phyloP scores from a whole-genome alignment of 352 stramenopile species.

The Phytophthora uliginosa region DNA sequence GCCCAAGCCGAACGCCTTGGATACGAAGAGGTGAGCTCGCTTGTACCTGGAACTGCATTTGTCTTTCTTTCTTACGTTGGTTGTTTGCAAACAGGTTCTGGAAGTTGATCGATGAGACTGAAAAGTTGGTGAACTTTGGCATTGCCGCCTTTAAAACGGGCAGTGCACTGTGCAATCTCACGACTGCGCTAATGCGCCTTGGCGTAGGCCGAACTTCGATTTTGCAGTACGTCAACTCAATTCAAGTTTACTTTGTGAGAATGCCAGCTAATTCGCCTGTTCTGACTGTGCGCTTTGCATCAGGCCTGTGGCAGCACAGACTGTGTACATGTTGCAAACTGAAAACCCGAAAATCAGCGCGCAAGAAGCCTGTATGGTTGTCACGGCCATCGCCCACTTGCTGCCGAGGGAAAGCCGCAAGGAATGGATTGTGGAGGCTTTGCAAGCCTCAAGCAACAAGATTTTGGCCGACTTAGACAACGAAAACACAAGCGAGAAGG shows the following conservation, averaged over 20 bases:
- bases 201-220: slow-evolving; percentile 67
- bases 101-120: slow-evolving; percentile 71
- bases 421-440: slow-evolving; percentile 57
- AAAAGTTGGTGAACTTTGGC: slow-evolving; percentile 77
- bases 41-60: not conserved
- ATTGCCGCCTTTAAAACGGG: slow-evolving; percentile 60
- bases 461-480: slow-evolving; percentile 36
- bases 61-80: not conserved
- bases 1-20: slow-evolving; percentile 40
- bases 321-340: slow-evolving; percentile 45
- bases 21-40: slow-evolving; percentile 55
- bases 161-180: slow-evolving; percentile 50
- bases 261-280: not conserved
- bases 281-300: not conserved
- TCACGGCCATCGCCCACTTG: slow-evolving; percentile 57
- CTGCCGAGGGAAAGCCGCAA: slow-evolving; percentile 61
- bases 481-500: slow-evolving; percentile 30
- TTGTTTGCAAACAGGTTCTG: slow-evolving; percentile 50
- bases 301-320: slow-evolving; percentile 62
- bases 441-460: slow-evolving; percentile 50
- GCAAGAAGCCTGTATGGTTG: slow-evolving; percentile 61
- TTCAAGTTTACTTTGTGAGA: not conserved
- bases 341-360: slow-evolving; percentile 42
- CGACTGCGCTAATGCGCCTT: slow-evolving; percentile 60
- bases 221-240: slow-evolving; percentile 52